Conservation (phyloP, 257 asterid genomes). For the Gentiana dahurica region DNA sequence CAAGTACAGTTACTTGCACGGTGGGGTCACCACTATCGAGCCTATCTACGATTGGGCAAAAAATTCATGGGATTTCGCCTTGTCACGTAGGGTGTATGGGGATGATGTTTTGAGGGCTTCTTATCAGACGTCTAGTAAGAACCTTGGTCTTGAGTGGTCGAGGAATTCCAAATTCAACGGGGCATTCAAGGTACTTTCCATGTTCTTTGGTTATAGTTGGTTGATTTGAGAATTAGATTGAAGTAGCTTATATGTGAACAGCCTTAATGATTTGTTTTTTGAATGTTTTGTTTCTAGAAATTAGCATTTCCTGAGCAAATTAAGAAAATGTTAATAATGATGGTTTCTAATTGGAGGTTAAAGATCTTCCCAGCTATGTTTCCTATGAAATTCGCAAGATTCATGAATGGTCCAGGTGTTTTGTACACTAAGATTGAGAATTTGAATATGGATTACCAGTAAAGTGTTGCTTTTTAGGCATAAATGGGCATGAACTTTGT, state of each 20-base stretch:
- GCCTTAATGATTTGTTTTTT: background rate
- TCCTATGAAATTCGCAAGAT: background rate
- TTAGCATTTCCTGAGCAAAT: background rate
- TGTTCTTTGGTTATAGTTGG: constrained; percentile 5
- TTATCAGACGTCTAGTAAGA: constrained; percentile 66
- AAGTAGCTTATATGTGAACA: background rate
- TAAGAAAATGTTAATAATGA: background rate
- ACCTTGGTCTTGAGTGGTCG: constrained; percentile 86
- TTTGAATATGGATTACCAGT: no score
- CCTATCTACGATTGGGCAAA: constrained; percentile 70
- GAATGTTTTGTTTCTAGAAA: background rate
- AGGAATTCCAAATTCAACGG: constrained; percentile 63
- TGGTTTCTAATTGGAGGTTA: background rate
- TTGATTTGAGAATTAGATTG: constrained; percentile 6
- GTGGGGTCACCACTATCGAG: constrained; percentile 66
- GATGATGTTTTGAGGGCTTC: constrained; percentile 68
- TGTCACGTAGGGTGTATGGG: constrained; percentile 54
- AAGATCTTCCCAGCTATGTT: background rate
- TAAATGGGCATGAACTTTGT: no score
- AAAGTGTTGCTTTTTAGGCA: no score
- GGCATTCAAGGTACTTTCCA: constrained; percentile 61
- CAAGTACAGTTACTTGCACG: constrained; percentile 73
- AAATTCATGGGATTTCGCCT: constrained; percentile 78
- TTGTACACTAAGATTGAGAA: no score
- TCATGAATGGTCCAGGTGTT: no score